Evolutionary conservation across 2,329 filamentous ascomycete species (phyloP).

Genomic region (Arthrobotrys musiformis): DNA sequence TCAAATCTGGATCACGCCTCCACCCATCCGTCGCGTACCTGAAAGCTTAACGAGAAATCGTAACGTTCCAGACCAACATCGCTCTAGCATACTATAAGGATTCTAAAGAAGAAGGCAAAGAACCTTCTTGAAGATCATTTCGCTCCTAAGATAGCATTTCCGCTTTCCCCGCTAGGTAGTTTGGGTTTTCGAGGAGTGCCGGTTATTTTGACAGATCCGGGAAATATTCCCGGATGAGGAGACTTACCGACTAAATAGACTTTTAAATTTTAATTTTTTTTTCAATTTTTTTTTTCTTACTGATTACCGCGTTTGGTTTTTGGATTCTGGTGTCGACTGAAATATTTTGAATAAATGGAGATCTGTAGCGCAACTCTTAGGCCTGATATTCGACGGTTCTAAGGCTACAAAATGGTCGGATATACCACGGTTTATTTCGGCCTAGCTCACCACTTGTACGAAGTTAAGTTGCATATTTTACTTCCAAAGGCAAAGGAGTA

Average conservation of each 20-base stretch:
- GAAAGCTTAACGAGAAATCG: neutral
- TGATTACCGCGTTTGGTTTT: neutral
- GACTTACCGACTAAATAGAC: neutral
- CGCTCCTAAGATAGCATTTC: neutral
- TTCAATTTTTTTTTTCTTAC: neutral
- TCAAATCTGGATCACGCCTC: neutral
- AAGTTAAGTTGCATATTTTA: too few species aligned
- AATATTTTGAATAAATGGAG: neutral
- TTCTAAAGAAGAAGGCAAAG: neutral
- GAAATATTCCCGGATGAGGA: neutral
- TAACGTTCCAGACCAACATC: neutral
- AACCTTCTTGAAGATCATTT: neutral
- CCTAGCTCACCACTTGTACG: too few species aligned
- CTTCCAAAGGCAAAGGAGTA: too few species aligned
- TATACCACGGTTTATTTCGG: too few species aligned
- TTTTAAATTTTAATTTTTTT: neutral
- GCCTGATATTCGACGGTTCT: too few species aligned
- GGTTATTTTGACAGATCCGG: neutral
- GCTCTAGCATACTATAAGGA: neutral
- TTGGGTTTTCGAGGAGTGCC: neutral
- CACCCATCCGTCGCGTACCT: neutral
- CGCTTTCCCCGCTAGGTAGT: neutral
- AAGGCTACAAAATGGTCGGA: too few species aligned
- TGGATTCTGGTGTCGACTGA: neutral
- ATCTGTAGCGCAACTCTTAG: too few species aligned